Conservation (phyloP, 2,329 filamentous ascomycete species). For the Didymella arachidicola region DNA sequence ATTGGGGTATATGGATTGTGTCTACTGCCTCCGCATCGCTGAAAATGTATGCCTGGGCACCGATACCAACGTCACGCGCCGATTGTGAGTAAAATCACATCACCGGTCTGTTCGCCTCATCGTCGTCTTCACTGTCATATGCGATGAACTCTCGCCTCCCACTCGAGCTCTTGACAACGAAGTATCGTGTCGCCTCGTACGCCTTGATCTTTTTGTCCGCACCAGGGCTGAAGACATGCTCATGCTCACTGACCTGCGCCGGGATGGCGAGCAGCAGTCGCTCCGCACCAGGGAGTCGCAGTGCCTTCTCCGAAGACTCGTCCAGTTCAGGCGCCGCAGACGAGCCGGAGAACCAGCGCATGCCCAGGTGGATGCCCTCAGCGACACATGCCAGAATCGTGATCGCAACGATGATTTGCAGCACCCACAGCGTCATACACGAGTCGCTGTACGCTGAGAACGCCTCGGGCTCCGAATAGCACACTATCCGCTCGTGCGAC, state of each 20-base stretch:
- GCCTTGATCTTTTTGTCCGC: constrained; percentile 39
- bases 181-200: constrained; percentile 31
- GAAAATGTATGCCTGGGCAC: constrained; percentile 25
- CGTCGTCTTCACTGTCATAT: constrained; percentile 44
- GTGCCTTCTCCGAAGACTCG: constrained; percentile 11
- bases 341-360: constrained; percentile 29
- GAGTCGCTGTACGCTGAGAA: constrained; percentile 35
- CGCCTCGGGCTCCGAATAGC: constrained; percentile 29
- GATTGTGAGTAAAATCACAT: constrained; percentile 36
- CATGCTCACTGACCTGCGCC: constrained; percentile 1
- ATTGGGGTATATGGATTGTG: constrained; percentile 19
- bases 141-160: constrained; percentile 35
- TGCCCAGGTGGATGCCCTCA: constrained; percentile 34
- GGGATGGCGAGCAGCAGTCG: constrained; percentile 34
- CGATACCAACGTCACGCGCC: constrained; percentile 5
- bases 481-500: constrained; percentile 31
- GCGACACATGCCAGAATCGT: constrained; percentile 39
- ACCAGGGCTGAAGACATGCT: constrained; percentile 30
- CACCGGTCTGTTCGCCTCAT: constrained; percentile 44
- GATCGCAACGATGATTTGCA: constrained; percentile 40
- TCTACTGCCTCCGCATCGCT: constrained; percentile 24
- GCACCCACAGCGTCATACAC: constrained; percentile 33
- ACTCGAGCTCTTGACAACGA: constrained; percentile 25
- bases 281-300: constrained; percentile 35
- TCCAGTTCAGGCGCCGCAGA: neutral